Conservation (phyloP, 306 rosid species). For the Hippophae tibetana region DNA sequence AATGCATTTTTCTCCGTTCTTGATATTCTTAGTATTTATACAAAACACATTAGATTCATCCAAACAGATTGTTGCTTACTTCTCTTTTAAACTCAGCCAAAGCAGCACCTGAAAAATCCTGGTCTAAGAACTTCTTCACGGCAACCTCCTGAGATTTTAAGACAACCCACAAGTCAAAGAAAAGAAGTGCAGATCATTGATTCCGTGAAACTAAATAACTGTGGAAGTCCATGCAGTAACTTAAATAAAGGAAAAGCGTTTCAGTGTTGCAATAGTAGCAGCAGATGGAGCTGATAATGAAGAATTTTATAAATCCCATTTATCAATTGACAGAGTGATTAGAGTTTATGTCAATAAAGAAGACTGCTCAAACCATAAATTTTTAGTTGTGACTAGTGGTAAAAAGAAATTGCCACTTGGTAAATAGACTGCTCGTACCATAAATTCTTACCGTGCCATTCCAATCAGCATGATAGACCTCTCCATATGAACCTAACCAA, state of each 20-base stretch:
- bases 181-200: not conserved
- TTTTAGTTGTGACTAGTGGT: not conserved
- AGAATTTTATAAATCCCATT: too few species aligned
- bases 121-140: conserved; percentile 97
- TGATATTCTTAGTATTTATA: too few species aligned
- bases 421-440: not conserved
- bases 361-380: too few species aligned
- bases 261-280: too few species aligned
- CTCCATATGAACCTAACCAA: conserved; percentile 87
- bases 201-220: not conserved
- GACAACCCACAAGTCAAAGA: conserved; percentile 25
- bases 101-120: conserved; percentile 98
- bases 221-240: not conserved
- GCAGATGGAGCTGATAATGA: too few species aligned
- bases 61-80: conserved; percentile 42
- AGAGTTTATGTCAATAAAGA: too few species aligned
- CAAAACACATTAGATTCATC: too few species aligned
- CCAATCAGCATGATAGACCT: conserved; percentile 96
- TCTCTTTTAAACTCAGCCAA: conserved; percentile 98
- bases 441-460: conserved; percentile 84
- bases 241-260: too few species aligned
- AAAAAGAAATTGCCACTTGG: not conserved
- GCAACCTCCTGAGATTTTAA: conserved; percentile 84
- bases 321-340: too few species aligned
- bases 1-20: too few species aligned